These are phyloP conservation scores for Pecoramyces ruminantium DNA, from an alignment of 192 early-diverging fungal genomes.

Conservation along the genomic window DNA sequence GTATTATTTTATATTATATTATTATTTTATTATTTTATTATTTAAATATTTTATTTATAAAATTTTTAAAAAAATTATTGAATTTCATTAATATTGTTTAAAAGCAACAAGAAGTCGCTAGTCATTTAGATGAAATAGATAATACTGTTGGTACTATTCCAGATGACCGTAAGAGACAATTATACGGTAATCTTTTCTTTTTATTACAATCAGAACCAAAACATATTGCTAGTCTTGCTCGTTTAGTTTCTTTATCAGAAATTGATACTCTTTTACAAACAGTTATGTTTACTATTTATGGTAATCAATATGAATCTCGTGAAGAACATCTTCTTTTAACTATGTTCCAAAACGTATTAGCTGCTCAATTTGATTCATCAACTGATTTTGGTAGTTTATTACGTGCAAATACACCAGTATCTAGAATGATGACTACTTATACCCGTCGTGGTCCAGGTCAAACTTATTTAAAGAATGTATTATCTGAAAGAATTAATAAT, in stretches of 20 bases:
- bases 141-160: constrained; percentile 35
- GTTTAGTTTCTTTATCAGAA: constrained; percentile 68
- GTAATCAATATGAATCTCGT: constrained; percentile 89
- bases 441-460: constrained; percentile 84
- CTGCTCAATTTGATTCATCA: constrained; percentile 82
- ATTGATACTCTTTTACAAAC: constrained; percentile 88
- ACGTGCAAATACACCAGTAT: constrained; percentile 87
- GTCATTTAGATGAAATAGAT: constrained; percentile 46
- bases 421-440: constrained; percentile 97
- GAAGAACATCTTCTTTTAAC: constrained; percentile 89
- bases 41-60: too few species aligned
- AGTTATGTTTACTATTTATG: constrained; percentile 92
- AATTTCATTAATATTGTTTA: too few species aligned
- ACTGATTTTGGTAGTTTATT: constrained; percentile 75
- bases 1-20: too few species aligned
- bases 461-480: constrained; percentile 73
- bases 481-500: constrained; percentile 58
- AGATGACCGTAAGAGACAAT: constrained; percentile 62
- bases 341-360: constrained; percentile 88
- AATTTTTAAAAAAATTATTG: too few species aligned
- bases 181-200: constrained; percentile 86
- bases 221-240: constrained; percentile 72
- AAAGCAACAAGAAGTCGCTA: constrained; percentile 58
- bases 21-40: too few species aligned
- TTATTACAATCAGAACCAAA: constrained; percentile 79